These are phyloP conservation scores for Sergeia podlipaevii DNA, from an alignment of 208 protist species.

Conservation along the genomic window DNA sequence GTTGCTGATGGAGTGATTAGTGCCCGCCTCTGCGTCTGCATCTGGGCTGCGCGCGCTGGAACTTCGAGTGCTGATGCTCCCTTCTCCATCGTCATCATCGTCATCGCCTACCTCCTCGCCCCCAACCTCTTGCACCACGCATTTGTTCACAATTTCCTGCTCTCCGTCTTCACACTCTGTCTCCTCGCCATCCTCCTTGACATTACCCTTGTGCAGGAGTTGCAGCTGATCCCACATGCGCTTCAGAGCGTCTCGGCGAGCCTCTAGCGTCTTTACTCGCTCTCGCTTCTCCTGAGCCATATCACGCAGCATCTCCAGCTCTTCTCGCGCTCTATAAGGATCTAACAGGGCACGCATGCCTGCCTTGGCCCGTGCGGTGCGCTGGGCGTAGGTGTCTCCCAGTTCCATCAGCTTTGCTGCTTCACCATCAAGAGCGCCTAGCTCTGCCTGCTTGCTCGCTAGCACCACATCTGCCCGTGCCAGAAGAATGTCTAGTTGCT, in stretches of 20 bases:
- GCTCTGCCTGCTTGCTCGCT: too few relatives aligned
- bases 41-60: neutral
- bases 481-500: too few relatives aligned
- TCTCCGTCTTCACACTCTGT: neutral
- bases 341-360: slow-evolving; percentile 23
- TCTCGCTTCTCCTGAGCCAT: slow-evolving; percentile 59
- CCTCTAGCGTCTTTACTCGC: slow-evolving; percentile 22
- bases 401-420: slow-evolving; percentile 15
- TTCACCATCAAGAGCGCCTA: too few relatives aligned
- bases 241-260: slow-evolving; percentile 25
- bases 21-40: slow-evolving; percentile 1
- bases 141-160: neutral
- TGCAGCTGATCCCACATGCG: slow-evolving; percentile 31
- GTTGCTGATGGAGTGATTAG: slow-evolving; percentile 3
- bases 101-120: neutral
- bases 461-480: too few relatives aligned
- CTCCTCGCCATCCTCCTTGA: neutral
- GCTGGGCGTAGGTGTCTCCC: slow-evolving; percentile 13
- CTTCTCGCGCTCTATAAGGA: slow-evolving; percentile 35
- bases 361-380: slow-evolving; percentile 4
- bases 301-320: slow-evolving; percentile 47
- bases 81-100: neutral
- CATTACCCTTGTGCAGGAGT: slow-evolving; percentile 13
- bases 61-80: neutral
- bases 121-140: neutral